Base-by-base conservation (phyloP, 768 basidiomycete species). In the Trametes meyenii region DNA sequence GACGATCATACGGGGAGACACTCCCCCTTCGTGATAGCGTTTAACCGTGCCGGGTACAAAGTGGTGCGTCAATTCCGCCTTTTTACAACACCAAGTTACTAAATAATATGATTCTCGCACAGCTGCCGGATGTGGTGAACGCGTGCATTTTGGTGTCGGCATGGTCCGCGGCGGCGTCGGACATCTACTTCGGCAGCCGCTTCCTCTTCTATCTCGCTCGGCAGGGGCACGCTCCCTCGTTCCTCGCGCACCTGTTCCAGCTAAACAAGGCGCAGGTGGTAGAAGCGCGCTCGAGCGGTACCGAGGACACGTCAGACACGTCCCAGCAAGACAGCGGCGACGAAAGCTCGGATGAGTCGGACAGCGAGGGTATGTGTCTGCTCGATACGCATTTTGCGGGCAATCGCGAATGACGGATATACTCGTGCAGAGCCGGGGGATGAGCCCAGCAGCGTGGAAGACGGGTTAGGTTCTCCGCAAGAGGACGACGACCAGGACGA, bases 161-260 rank as follows among this genome's bases (percentile, higher is more conserved):
- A 8, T 85, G 81, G 77, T 85, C 84, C 8, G 79, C 83, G n/a
- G 82, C 80, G 38, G 77, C 77, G 53, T 79, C 79, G 55, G 82
- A 82, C 72, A 66, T 85, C 36, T 84, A 81, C 76, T 80, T 83
- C 50, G 73, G 76, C 23, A 81, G 81, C 35, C 72, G 78, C 35
- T 73, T 75, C 36, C 74, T 85, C 12, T 84, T 83, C 72, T 82
- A 80, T 69, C 77, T 86, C 50, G 83, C 85, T 2, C 73, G 82
- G 44, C 74, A 79, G 51, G 77, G 77, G 1, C 78, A 84, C 57
- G 71, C 71, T 7, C 71, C 71, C 0, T 46, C 60, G 35, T 63
- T 69, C 50, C 65, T 72, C 24, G 63, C 65, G 0, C 64, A 63
- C 17, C 66, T 72, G n/a, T 44, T 69, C 36, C 60, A 63, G 24